Evolutionary conservation across 2,329 filamentous ascomycete genomes (phyloP), one percentile per base, ranked within the genome.

Genomic region (Knufia petricola): DNA sequence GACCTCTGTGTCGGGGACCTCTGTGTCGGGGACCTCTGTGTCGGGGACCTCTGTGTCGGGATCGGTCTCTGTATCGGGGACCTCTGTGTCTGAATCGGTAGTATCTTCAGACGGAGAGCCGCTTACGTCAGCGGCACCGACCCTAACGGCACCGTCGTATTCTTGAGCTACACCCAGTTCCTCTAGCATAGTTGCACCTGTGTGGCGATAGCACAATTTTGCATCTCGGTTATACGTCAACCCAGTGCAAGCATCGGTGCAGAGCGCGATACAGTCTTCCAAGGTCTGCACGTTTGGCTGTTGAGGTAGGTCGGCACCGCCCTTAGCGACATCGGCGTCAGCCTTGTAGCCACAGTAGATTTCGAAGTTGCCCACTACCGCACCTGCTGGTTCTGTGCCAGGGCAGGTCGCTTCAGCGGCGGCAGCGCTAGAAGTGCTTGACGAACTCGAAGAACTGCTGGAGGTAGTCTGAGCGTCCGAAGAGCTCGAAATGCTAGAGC

Each of bases 151-250:
- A 45, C 24, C 41, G 9, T 31, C 8, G 8, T 8, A n/a, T 9
- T 26, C 41, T 19, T 2, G 7, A 10, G 21, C 3, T 20, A 3
- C 17, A n/a, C n/a, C n/a, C n/a, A n/a, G n/a, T 13, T 10, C 24
- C 2, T 23, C 9, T 10, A 15, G 2, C n/a, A 3, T 9, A 19
- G n/a, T 31, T 13, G 4, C 8, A 17, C 41, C 41, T 7, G 13
- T 24, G 24, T 45, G 41, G 9, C 19, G 41, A 19, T 45, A 45
- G 26, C 41, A 45, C 9, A 26, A 32, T 8, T 23, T 45, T 7
- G 41, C 19, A 15, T n/a, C 26, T 3, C 3, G n/a, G 13, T 30
- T 8, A 13, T 45, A 45, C 3, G 41, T 30, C 12, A 45, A 8
- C 3, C 41, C 41, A 3, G 28, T 34, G 19, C 41, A 45, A 15